These are phyloP conservation scores for Penicillium paradoxum DNA, from an alignment of 495 filamentous ascomycete genomes.

Conservation along the genomic window DNA sequence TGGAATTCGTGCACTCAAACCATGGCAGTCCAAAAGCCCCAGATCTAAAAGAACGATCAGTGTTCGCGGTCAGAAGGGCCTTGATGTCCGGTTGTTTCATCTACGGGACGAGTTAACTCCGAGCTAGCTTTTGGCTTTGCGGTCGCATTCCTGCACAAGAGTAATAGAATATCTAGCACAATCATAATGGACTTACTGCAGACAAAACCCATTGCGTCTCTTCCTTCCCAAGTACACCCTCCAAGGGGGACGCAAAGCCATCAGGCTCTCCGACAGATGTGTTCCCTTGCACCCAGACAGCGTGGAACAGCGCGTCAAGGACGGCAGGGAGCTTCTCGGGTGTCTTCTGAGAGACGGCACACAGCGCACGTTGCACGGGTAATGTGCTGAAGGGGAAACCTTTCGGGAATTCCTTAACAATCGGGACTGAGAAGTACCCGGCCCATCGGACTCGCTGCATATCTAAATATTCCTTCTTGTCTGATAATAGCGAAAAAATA, in stretches of 20 bases:
- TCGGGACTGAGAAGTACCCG: slow-evolving; percentile 54
- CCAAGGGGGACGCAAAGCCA: slow-evolving; percentile 43
- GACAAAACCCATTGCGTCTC: slow-evolving; percentile 39
- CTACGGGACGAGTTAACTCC: slow-evolving; percentile 14
- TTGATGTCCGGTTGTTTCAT: slow-evolving; percentile 48
- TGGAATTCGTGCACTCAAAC: slow-evolving; percentile 58
- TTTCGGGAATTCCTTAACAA: slow-evolving; percentile 42
- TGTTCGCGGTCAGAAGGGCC: slow-evolving; percentile 47
- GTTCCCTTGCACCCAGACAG: slow-evolving; percentile 53
- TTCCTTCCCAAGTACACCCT: slow-evolving; percentile 45
- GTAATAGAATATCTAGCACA: not conserved
- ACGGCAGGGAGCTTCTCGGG: slow-evolving; percentile 42
- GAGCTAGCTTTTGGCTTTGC: not conserved
- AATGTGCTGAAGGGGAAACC: slow-evolving; percentile 59
- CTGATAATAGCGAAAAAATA: slow-evolving; percentile 26
- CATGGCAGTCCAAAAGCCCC: slow-evolving; percentile 72
- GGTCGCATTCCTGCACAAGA: not conserved
- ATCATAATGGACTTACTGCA: slow-evolving; percentile 19
- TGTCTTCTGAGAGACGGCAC: slow-evolving; percentile 28
- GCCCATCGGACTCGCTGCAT: slow-evolving; percentile 60
- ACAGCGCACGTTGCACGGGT: slow-evolving; percentile 45
- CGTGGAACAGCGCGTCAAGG: slow-evolving; percentile 49
- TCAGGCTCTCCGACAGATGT: slow-evolving; percentile 46
- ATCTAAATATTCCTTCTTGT: slow-evolving; percentile 64
- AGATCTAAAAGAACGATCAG: slow-evolving; percentile 50